phyloP scores from a whole-genome alignment of 345 rosid genomes.

The Eucalyptus pumila region DNA sequence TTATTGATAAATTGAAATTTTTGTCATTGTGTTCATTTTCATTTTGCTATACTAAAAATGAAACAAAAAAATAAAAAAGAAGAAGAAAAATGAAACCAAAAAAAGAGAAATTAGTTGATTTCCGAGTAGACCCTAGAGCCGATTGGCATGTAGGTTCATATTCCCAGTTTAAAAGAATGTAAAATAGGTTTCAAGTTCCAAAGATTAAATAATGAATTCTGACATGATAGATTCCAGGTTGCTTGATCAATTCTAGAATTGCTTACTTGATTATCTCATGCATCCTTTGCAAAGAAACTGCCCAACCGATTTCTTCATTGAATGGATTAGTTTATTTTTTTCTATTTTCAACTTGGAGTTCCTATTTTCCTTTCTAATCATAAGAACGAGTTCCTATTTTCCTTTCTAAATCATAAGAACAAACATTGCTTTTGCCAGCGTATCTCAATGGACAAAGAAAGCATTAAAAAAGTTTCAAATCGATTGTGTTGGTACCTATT shows the following conservation, averaged over 20 bases:
- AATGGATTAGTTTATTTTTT: background rate
- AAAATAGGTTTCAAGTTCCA: too few species aligned
- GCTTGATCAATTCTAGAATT: fast-evolving
- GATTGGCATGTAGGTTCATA: background rate
- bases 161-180: background rate
- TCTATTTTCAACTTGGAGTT: background rate
- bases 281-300: background rate
- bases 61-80: fast-evolving
- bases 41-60: background rate
- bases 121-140: too few species aligned
- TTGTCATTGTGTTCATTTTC: background rate
- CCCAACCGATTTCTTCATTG: background rate
- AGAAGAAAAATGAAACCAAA: too few species aligned
- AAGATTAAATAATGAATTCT: too few species aligned
- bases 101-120: background rate
- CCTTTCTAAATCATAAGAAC: background rate
- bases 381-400: background rate
- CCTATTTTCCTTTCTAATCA: background rate
- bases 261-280: background rate
- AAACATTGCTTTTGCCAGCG: too few species aligned
- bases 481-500: background rate
- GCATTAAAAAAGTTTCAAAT: too few species aligned
- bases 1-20: background rate
- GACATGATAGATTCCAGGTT: too few species aligned
- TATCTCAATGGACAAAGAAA: background rate